Base-by-base conservation (phyloP, 1,139 yeast species). In the Saccharomycopsis hybrid region DNA sequence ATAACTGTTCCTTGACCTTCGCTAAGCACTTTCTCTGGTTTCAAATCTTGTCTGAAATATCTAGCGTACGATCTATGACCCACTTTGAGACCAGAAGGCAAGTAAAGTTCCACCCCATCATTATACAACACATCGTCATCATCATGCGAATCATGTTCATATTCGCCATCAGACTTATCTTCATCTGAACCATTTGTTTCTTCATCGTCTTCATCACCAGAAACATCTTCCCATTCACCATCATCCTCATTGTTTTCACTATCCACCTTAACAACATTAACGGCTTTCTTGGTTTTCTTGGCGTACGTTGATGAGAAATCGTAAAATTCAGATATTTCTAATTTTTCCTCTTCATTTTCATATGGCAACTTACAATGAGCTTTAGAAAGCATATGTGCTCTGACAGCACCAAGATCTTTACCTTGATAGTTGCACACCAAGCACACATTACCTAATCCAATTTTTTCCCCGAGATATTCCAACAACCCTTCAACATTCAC, bases 1-100 rank as follows among this genome's bases (percentile, higher is more conserved):
- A 87, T 76, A 31, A 92, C 84, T 0, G 97, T 92, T 57, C 95
- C 94, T 69, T 88, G 96, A 45, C 96, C 97, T 64, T 89, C 96
- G 33, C 83, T 74, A 42, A 84, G 72, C 47, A 78, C 77, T 53
- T 76, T 70, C 54, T 85, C 90, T 1, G 95, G 95, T 50, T 82
- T 80, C 58, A 87, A 69, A 63, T 84, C 82, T 71, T 89, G 95
- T 64, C 83, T 83, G 71, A 82, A 90, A 68, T 90, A 92, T 62
- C 95, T 77, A 47, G 82, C 86, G 61, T 89, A 71, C 1, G 96
- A 79, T 62, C 98, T 78, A 66, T 92, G 97, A 11, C 98, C 97
- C 37, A 89, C 78, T 33, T 87, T 82, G 7, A 82, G 74, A 55
- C 97, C 97, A 9, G 89, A 77, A 13, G 97, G 97, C 55, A 94